Evolutionary conservation across 352 stramenopile genomes (phyloP).

Genomic region (Thraustochytrium sp.): DNA sequence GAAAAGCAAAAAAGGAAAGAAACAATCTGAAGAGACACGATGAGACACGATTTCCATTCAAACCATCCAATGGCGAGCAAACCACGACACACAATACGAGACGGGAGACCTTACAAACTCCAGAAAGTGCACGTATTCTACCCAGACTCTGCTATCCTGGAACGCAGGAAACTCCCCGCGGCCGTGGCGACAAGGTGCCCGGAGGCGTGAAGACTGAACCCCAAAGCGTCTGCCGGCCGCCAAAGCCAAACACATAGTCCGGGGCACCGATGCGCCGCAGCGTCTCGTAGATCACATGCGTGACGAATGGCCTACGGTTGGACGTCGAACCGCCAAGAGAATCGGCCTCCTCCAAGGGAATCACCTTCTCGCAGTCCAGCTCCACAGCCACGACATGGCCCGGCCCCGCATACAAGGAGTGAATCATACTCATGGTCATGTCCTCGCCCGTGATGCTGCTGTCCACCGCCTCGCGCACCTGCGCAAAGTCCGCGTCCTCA

Average conservation of each 20-base stretch:
- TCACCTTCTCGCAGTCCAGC: neutral
- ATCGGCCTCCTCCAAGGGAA: neutral
- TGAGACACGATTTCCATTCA: no score
- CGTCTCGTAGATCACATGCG: neutral
- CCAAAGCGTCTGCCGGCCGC: neutral
- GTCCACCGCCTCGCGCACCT: neutral
- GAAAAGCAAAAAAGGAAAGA: no score
- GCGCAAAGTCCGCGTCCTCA: neutral
- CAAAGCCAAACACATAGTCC: neutral
- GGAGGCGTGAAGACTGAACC: no score
- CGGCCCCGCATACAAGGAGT: neutral
- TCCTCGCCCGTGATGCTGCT: neutral
- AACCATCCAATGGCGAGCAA: no score
- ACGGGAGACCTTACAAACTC: no score
- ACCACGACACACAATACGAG: no score
- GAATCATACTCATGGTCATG: neutral
- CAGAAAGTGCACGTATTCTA: no score
- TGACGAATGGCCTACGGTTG: neutral
- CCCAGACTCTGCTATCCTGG: no score
- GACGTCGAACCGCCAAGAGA: neutral
- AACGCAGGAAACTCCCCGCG: no score
- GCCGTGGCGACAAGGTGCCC: no score
- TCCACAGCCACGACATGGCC: neutral
- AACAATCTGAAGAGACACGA: no score
- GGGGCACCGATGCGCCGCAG: neutral